Base-by-base conservation (phyloP, 1,139 yeast genomes). In the Blastobotrys indianensis region DNA sequence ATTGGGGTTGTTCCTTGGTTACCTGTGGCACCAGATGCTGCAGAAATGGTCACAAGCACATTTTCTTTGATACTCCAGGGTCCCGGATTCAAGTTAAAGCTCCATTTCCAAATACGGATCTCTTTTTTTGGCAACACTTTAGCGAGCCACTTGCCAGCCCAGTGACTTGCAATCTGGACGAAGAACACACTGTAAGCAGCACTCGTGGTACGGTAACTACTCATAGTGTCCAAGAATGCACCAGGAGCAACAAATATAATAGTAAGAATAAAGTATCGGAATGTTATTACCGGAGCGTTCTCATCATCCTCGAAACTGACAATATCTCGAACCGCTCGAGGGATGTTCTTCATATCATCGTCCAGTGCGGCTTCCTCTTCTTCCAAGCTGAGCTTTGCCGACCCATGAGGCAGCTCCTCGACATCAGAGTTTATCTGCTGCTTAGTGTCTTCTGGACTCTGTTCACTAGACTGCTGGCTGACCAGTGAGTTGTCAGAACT, bases 1-100 rank as follows among this genome's bases (percentile, higher is more conserved):
- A 47, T 34, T 8, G 49, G 32, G 6, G 50, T 47, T 11, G 50
- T 47, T 2, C 46, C 50, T 23, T 33, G 44, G 28, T 34, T 47
- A 9, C 50, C 49, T 7, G 50, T 47, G 31, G 50, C 50, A 30
- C 50, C 50, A 13, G 50, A 47, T 7, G 50, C 50, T 7, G 50
- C 50, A 4, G 49, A 41, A 34, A 73, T 52, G 7, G 79, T 71
- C 4, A 75, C 64, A 52, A 75, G 63, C 78, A 77, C 76, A 66
- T 79, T 82, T 56, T 80, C 85, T 59, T 80, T 80, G 55, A 65
- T 70, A 31, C 72, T 67, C 80, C 82, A 80, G 10, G 78, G 78
- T 13, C 79, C 79, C 2, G 80, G 79, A 61, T 78, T 68, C 56
- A 74, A 54, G 46, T 74, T 60, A 56, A 58, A 47, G 50, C 63